Evolutionary conservation across 163 green algal species (phyloP).

Genomic region (Chloromonas sp.): DNA sequence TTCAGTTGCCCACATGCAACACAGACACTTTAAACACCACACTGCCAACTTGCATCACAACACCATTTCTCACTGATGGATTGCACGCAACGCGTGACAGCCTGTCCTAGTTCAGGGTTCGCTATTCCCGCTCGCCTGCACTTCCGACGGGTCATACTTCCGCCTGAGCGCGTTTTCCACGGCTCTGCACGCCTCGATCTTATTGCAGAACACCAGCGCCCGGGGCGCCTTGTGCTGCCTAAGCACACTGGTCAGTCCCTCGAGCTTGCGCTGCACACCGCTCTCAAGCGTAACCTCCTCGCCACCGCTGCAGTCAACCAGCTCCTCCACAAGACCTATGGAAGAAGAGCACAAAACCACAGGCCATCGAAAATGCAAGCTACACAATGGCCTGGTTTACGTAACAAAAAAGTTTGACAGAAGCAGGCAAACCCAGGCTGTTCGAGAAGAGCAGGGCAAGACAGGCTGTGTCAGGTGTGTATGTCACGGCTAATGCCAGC

Average conservation of each 20-base stretch:
- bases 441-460: too few relatives aligned
- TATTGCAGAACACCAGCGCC: conserved; percentile 89
- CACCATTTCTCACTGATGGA: too few relatives aligned
- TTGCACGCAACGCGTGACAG: too few relatives aligned
- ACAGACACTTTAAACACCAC: too few relatives aligned
- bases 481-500: too few relatives aligned
- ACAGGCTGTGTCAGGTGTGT: too few relatives aligned
- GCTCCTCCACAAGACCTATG: conserved; percentile 67
- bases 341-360: not conserved
- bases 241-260: conserved; percentile 41
- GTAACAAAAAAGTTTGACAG: too few relatives aligned
- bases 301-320: conserved; percentile 88
- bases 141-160: not conserved
- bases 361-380: too few relatives aligned
- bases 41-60: too few relatives aligned
- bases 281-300: conserved; percentile 74
- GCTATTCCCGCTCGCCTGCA: conserved; percentile 19
- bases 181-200: conserved; percentile 85
- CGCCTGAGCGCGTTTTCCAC: conserved; percentile 85
- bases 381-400: too few relatives aligned
- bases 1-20: too few relatives aligned
- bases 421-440: too few relatives aligned
- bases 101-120: not conserved
- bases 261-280: conserved; percentile 72
- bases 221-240: conserved; percentile 12